These are phyloP conservation scores for Yamadazyma tumulicola DNA, from an alignment of 805 yeast species.

Conservation along the genomic window DNA sequence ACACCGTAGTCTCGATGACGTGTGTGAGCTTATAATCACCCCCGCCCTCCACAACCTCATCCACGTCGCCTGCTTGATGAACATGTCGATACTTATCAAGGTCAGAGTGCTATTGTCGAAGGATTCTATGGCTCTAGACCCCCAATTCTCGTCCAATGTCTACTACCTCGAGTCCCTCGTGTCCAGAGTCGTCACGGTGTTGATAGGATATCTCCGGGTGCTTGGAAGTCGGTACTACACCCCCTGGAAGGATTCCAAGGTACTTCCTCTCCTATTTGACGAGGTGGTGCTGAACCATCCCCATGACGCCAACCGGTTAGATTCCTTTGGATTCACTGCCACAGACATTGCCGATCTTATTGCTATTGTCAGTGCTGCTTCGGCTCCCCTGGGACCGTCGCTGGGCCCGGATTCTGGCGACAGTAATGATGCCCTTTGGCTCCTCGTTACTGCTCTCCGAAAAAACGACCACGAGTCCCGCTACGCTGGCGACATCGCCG, in stretches of 20 bases:
- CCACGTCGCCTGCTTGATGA: constrained; percentile 33
- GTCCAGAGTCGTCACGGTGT: constrained; percentile 17
- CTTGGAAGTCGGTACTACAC: constrained; percentile 56
- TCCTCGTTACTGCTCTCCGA: constrained; percentile 8
- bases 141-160: constrained; percentile 2
- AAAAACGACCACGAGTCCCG: constrained; percentile 4
- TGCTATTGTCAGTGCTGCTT: not conserved
- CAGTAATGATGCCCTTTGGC: constrained; percentile 11
- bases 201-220: constrained; percentile 14
- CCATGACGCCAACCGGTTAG: constrained; percentile 1
- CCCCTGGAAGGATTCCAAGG: constrained; percentile 63
- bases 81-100: constrained; percentile 19
- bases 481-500: not conserved
- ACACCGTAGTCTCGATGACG: constrained; percentile 9
- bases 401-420: too few relatives aligned
- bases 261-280: constrained; percentile 40
- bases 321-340: constrained; percentile 6
- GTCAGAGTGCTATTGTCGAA: constrained; percentile 13
- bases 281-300: constrained; percentile 28
- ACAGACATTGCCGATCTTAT: constrained; percentile 3
- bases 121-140: not conserved
- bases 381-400: too few relatives aligned
- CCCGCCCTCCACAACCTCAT: constrained; percentile 32
- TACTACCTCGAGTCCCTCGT: constrained; percentile 5
- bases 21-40: constrained; percentile 32